These are phyloP conservation scores for Aspergillus udagawae DNA, from an alignment of 2,329 filamentous ascomycete species.

Conservation along the genomic window DNA sequence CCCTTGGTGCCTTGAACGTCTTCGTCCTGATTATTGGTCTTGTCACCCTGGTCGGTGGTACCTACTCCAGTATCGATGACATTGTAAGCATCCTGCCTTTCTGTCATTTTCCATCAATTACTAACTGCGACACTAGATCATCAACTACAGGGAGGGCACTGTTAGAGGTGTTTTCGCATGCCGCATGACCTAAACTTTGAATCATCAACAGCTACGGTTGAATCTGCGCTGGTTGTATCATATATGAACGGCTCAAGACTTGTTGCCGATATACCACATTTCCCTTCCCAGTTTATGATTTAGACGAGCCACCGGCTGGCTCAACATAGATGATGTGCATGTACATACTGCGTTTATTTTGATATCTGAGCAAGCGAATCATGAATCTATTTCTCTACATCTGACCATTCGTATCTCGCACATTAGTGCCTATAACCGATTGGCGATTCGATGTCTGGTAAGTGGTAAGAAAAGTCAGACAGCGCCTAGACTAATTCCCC, in stretches of 20 bases:
- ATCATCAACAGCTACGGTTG: background rate
- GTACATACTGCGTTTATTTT: background rate
- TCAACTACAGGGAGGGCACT: conserved; percentile 58
- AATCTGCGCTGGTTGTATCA: background rate
- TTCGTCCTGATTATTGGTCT: conserved; percentile 67
- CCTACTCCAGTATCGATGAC: conserved; percentile 58
- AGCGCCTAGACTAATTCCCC: background rate
- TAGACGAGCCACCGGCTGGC: background rate
- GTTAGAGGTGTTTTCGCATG: conserved; percentile 71
- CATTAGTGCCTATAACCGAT: background rate
- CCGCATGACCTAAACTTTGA: conserved; percentile 20
- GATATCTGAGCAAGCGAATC: background rate
- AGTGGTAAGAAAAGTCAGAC: background rate
- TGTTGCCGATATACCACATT: background rate
- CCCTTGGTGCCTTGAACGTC: conserved; percentile 60
- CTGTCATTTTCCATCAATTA: background rate
- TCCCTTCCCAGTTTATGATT: background rate
- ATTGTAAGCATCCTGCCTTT: conserved; percentile 26
- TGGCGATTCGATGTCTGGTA: background rate
- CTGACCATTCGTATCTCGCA: background rate
- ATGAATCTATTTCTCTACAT: background rate
- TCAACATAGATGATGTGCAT: background rate
- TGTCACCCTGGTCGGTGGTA: conserved; percentile 71
- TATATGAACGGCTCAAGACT: background rate
- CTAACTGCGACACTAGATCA: conserved; percentile 38